phyloP scores from a whole-genome alignment of 768 basidiomycete genomes.

The Tricholoma furcatifolium region DNA sequence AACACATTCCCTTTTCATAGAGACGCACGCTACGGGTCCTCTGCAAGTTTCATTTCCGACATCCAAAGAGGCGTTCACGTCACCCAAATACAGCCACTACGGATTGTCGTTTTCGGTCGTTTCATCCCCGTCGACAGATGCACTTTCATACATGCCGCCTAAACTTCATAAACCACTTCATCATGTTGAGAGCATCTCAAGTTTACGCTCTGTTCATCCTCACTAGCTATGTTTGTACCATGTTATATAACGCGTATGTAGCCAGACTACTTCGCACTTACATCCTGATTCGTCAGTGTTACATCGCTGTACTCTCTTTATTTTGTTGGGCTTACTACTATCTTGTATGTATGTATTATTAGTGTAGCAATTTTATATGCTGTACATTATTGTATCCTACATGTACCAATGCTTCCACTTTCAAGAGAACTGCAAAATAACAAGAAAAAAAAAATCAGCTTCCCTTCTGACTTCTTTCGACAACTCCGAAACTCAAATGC shows the following conservation, averaged over 20 bases:
- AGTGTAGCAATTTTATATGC: too few relatives aligned
- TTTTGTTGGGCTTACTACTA: too few relatives aligned
- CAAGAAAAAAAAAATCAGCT: not conserved
- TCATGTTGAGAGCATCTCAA: not conserved
- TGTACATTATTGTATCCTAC: not conserved
- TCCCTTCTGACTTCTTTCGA: not conserved
- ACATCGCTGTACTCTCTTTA: too few relatives aligned
- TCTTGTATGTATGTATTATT: too few relatives aligned
- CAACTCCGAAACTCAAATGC: too few relatives aligned
- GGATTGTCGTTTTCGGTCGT: slow-evolving; percentile 24
- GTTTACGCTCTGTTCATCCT: not conserved
- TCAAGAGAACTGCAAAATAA: not conserved
- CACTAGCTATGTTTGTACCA: not conserved
- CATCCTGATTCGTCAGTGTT: not conserved
- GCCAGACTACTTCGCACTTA: not conserved
- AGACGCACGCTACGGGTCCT: slow-evolving; percentile 21
- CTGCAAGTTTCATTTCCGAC: slow-evolving; percentile 24
- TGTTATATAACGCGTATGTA: too few relatives aligned
- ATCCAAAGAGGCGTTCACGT: slow-evolving; percentile 31
- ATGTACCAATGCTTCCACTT: not conserved
- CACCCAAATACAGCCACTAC: slow-evolving; percentile 27
- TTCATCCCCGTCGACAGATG: slow-evolving; percentile 15
- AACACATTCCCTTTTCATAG: not conserved
- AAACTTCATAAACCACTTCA: not conserved
- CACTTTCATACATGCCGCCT: slow-evolving; percentile 13